phyloP scores from a whole-genome alignment of 2,329 filamentous ascomycete genomes.

The Apiospora rasikravindrae region DNA sequence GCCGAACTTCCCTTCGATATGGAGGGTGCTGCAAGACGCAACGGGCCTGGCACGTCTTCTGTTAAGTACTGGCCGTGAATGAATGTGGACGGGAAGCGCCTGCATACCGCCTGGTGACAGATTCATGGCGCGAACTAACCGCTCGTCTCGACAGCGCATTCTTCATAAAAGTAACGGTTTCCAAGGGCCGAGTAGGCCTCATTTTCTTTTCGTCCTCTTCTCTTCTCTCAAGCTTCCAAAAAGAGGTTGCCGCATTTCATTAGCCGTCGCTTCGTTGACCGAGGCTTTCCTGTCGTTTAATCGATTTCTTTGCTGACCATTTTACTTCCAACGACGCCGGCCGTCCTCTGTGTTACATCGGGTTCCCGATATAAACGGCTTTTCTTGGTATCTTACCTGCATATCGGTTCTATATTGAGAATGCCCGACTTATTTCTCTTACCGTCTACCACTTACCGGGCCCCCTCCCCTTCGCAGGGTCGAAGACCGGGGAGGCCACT shows the following conservation, averaged over 20 bases:
- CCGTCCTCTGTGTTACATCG: slow-evolving; percentile 37
- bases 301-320: slow-evolving; percentile 34
- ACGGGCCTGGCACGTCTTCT: background rate
- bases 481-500: slow-evolving; percentile 58
- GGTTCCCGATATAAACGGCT: slow-evolving; percentile 26
- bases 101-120: slow-evolving; percentile 28
- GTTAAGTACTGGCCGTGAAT: slow-evolving; percentile 5
- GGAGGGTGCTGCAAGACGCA: slow-evolving; percentile 27
- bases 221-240: slow-evolving; percentile 36
- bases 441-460: slow-evolving; percentile 48
- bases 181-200: slow-evolving; percentile 32
- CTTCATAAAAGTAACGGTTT: slow-evolving; percentile 39
- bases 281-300: slow-evolving; percentile 50
- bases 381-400: slow-evolving; percentile 31
- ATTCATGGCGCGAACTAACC: slow-evolving; percentile 34
- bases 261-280: slow-evolving; percentile 50
- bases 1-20: slow-evolving; percentile 31
- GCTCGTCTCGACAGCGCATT: slow-evolving; percentile 31
- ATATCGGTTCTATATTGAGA: slow-evolving; percentile 37
- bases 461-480: slow-evolving; percentile 60
- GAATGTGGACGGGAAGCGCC: slow-evolving; percentile 34
- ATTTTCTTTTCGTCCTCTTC: slow-evolving; percentile 31
- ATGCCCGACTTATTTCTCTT: slow-evolving; percentile 55
- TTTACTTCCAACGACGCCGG: slow-evolving; percentile 39
- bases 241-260: slow-evolving; percentile 39